Percentiles rank a stretch among this genome's conserved stretches.
phyloP scores from a whole-genome alignment of 768 basidiomycete species.

The Trametes villosa region DNA sequence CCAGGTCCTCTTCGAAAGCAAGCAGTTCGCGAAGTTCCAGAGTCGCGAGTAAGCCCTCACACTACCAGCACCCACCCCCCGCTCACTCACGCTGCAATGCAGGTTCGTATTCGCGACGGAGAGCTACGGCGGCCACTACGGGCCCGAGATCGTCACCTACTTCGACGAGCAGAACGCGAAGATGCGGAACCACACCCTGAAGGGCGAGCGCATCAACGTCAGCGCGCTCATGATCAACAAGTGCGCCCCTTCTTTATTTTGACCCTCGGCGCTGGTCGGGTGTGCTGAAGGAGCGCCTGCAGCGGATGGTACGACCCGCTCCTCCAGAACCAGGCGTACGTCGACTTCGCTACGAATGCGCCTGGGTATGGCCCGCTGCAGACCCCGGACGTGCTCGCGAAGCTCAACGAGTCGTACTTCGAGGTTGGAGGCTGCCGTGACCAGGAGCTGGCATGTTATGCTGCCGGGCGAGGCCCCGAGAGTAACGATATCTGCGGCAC shows the following conservation, averaged over 20 bases:
- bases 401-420: constrained; percentile 55
- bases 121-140: constrained; percentile 72
- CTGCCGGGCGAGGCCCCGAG: constrained; percentile 48
- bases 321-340: constrained; percentile 63
- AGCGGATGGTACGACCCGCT: constrained; percentile 73
- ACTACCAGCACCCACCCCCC: background rate
- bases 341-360: constrained; percentile 62
- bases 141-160: constrained; percentile 64
- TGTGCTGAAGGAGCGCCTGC: background rate
- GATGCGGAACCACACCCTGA: constrained; percentile 47
- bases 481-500: constrained; percentile 55
- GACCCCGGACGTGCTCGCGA: constrained; percentile 45
- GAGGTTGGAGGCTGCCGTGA: constrained; percentile 53
- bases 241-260: constrained; percentile 11
- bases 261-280: background rate
- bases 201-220: constrained; percentile 56
- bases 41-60: constrained; percentile 49
- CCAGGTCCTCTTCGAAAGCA: constrained; percentile 64
- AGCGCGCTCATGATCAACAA: constrained; percentile 61
- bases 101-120: constrained; percentile 70
- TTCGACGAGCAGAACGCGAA: constrained; percentile 64
- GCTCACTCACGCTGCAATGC: background rate
- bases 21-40: constrained; percentile 52
- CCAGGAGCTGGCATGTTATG: constrained; percentile 60
- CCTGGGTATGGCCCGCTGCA: constrained; percentile 72